Base-by-base conservation (phyloP, 2,329 filamentous ascomycete species). In the Pseudogymnoascus sp. region DNA sequence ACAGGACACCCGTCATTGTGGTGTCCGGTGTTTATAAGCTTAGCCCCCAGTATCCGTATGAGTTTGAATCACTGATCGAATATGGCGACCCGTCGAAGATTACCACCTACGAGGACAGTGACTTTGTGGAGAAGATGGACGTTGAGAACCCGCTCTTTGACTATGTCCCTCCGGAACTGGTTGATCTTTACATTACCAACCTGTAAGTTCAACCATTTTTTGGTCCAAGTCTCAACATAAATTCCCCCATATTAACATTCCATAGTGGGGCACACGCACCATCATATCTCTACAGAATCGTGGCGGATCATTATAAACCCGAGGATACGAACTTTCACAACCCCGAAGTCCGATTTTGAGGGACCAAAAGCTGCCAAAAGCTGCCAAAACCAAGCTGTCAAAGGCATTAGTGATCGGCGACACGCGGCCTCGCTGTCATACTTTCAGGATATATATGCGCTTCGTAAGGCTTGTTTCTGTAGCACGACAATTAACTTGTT, bases 11-110 rank as follows among this genome's bases (percentile, higher is more conserved):
- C 0, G 93, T 99, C 17, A 87, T 97, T 23, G 91, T 96, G 2
- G 84, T 99, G 46, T 90, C 89, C 61, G 93, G 92, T 33, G 88
- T 97, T 19, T 97, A 97, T 80, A 96, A 96, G 77, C 84, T 99
- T 63, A 96, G 91, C 69, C 93, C 95, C 0, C 87, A 96, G 64
- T 93, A 92, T 70, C 89, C 92, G 1, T 93, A 92, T 70, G 87
- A 95, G 70, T 87, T 89, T 62, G 88, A 91, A 67, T 85, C 87
- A 4, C 78, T 96, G 65, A 89, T 96, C 64, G 93, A 97, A 76
- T 91, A 91, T 77, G 93, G 91, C 15, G 87, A 93, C 73, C 86
- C 92, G 1, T 87, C 88, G 62, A 88, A 84, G 68, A 88, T 91
- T 63, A 84, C 95, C 46, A 83, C 81, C 40, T 96, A 91, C 72